Conservation (phyloP, 306 rosid genomes). For the Alnus glutinosa region DNA sequence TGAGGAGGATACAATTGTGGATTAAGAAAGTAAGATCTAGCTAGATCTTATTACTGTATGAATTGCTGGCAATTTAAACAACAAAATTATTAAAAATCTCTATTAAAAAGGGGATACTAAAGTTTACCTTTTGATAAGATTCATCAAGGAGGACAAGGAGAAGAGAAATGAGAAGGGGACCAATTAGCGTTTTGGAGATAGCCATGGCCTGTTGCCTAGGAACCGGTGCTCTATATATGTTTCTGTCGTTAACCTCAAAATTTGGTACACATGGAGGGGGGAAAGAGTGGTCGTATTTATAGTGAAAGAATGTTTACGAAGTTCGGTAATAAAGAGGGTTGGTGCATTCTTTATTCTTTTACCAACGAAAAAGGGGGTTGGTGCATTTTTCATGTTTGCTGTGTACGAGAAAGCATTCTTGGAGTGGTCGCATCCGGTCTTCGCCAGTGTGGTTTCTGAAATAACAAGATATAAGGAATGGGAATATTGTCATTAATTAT, state of each 20-base stretch:
- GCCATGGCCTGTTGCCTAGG: conserved; percentile 10
- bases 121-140: conserved; percentile 39
- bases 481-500: too few relatives aligned
- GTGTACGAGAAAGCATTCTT: neutral
- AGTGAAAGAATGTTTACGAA: neutral
- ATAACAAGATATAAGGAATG: too few relatives aligned
- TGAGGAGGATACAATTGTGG: neutral
- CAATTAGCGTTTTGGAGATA: conserved; percentile 13
- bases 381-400: neutral
- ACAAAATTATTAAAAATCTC: too few relatives aligned
- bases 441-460: too few relatives aligned
- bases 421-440: neutral
- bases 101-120: too few relatives aligned
- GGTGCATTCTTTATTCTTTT: neutral
- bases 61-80: too few relatives aligned
- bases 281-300: neutral
- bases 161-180: conserved; percentile 44
- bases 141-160: conserved; percentile 32
- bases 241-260: neutral
- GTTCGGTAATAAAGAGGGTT: neutral
- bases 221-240: neutral
- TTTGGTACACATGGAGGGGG: neutral
- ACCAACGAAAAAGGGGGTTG: neutral
- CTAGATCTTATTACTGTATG: too few relatives aligned
- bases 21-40: too few relatives aligned